Percentiles rank a stretch among this genome's conserved stretches.
Conservation (phyloP, 352 stramenopile species). For the Pythium angustatum region DNA sequence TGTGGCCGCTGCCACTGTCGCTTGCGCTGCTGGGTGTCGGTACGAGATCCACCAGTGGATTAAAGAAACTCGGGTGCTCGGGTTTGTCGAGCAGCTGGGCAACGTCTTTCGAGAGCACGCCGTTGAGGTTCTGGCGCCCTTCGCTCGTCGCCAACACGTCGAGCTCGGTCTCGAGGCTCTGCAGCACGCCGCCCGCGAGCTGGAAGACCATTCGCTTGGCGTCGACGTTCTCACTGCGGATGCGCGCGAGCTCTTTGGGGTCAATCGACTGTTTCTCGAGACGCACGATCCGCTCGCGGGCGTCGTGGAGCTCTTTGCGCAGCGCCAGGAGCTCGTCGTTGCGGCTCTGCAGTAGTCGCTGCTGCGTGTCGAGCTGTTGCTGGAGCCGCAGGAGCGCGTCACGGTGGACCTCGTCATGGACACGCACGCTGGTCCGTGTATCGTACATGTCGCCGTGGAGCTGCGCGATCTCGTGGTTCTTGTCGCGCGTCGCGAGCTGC, state of each 20-base stretch:
- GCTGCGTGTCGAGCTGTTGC: slow-evolving; percentile 32
- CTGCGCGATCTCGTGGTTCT: slow-evolving; percentile 45
- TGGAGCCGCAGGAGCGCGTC: slow-evolving; percentile 44
- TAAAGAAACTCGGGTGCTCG: slow-evolving; percentile 65
- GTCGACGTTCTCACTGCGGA: slow-evolving; percentile 56
- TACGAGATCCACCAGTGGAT: slow-evolving; percentile 42
- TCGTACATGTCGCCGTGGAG: slow-evolving; percentile 70
- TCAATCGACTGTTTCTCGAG: slow-evolving; percentile 58
- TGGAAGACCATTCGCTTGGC: slow-evolving; percentile 78
- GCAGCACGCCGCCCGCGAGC: slow-evolving; percentile 43
- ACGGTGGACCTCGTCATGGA: slow-evolving; percentile 43
- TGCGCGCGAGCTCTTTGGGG: slow-evolving; percentile 51
- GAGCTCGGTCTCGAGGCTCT: slow-evolving; percentile 58
- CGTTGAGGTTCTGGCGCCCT: slow-evolving; percentile 58
- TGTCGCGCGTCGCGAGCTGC: slow-evolving; percentile 44
- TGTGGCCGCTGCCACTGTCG: neutral
- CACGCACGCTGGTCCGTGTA: slow-evolving; percentile 29
- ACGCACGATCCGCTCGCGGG: slow-evolving; percentile 29
- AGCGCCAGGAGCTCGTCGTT: slow-evolving; percentile 60
- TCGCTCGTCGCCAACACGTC: slow-evolving; percentile 63
- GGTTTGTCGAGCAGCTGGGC: slow-evolving; percentile 62
- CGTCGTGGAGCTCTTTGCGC: slow-evolving; percentile 47
- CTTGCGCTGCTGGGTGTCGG: neutral
- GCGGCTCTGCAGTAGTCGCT: slow-evolving; percentile 37
- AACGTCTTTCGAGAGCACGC: slow-evolving; percentile 66